Conservation (phyloP, 495 filamentous ascomycete species). For the Penicillium canariense region DNA sequence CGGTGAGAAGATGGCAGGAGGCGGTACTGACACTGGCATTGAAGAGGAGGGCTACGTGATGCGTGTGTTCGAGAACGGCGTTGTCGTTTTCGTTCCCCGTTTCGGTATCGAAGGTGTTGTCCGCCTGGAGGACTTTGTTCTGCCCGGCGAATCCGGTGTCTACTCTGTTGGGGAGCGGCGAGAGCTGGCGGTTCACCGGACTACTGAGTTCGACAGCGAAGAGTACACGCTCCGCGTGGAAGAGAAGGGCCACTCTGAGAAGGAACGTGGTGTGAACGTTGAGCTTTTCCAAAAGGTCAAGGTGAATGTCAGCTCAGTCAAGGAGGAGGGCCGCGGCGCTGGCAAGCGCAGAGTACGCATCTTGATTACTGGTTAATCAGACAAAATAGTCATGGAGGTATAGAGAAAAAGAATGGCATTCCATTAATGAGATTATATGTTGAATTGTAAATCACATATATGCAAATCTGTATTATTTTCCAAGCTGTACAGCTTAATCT, state of each 20-base stretch:
- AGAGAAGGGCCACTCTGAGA: constrained; percentile 44
- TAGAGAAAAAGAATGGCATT: constrained; percentile 17
- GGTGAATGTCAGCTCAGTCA: constrained; percentile 85
- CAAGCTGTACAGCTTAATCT: neutral
- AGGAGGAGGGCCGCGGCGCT: constrained; percentile 75
- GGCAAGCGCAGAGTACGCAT: constrained; percentile 75
- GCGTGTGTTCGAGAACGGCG: constrained; percentile 94
- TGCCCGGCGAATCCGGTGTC: constrained; percentile 56
- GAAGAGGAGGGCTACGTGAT: constrained; percentile 93
- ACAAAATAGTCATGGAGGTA: constrained; percentile 15
- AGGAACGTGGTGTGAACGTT: constrained; percentile 57
- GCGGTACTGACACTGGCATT: constrained; percentile 42
- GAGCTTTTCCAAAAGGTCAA: constrained; percentile 88
- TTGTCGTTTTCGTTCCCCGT: constrained; percentile 90
- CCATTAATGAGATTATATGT: neutral
- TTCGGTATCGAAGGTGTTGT: constrained; percentile 96
- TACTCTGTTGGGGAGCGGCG: constrained; percentile 38
- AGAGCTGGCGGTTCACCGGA: constrained; percentile 44
- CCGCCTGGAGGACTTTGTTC: constrained; percentile 75
- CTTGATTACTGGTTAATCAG: constrained; percentile 30
- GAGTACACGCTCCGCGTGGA: constrained; percentile 66
- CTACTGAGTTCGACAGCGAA: constrained; percentile 78
- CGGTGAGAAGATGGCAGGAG: constrained; percentile 49
- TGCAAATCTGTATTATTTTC: too few relatives aligned
- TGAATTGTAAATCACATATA: too few relatives aligned